These are phyloP conservation scores for Cucumis hystrix DNA, from an alignment of 306 rosid genomes.

Conservation along the genomic window DNA sequence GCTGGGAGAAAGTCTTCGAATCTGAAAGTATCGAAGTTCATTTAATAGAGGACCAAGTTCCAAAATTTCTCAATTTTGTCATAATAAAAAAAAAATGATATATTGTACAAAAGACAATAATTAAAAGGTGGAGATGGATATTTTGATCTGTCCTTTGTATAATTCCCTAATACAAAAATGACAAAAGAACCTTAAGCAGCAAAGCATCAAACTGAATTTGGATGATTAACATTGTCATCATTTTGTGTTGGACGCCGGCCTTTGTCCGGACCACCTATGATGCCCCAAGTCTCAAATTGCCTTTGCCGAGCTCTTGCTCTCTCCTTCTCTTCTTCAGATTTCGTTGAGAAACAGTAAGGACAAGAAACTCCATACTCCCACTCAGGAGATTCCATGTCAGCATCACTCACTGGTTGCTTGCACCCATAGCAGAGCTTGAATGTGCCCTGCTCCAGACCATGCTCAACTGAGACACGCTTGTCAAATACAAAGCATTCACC, in stretches of 20 bases:
- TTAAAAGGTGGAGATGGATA: background rate
- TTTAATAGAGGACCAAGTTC: background rate
- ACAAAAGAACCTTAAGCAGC: background rate
- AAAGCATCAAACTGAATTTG: constrained; percentile 26
- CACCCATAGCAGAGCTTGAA: constrained; percentile 94
- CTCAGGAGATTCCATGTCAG: constrained; percentile 67
- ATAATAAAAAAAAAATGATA: background rate
- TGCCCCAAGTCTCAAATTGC: constrained; percentile 81
- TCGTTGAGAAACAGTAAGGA: constrained; percentile 53
- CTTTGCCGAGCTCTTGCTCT: constrained; percentile 90
- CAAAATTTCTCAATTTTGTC: background rate
- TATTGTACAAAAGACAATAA: background rate
- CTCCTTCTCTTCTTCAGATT: constrained; percentile 82
- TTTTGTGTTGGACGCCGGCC: constrained; percentile 32
- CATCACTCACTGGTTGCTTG: constrained; percentile 86
- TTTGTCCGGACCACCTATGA: constrained; percentile 87
- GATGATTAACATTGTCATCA: constrained; percentile 21
- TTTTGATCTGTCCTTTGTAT: background rate
- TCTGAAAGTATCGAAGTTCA: background rate
- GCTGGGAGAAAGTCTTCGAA: background rate
- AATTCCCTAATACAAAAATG: background rate
- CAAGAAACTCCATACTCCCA: constrained; percentile 81
- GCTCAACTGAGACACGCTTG: constrained; percentile 87
- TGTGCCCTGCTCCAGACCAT: constrained; percentile 70
- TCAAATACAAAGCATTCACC: constrained; percentile 97